phyloP scores from a whole-genome alignment of 2,329 filamentous ascomycete species.

The Penicillium sp. region DNA sequence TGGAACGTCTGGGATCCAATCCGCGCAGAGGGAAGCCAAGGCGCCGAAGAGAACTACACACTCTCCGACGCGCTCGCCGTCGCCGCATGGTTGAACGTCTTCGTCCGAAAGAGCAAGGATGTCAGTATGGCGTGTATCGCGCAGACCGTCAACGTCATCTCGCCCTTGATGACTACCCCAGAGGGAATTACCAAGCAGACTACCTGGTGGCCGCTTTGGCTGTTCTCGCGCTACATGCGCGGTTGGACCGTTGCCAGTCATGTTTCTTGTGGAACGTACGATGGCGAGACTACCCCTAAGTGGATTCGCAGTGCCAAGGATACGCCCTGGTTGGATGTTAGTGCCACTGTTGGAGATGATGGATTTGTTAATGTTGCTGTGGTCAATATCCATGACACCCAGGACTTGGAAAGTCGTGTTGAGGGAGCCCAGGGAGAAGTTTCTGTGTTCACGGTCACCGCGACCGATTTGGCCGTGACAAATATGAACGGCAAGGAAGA shows the following conservation, averaged over 20 bases:
- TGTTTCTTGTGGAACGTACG: slow-evolving; percentile 63
- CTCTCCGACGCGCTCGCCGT: slow-evolving; percentile 76
- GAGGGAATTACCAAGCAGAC: slow-evolving; percentile 67
- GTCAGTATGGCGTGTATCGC: slow-evolving; percentile 78
- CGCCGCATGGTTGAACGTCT: slow-evolving; percentile 72
- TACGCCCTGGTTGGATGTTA: slow-evolving; percentile 59
- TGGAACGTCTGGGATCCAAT: slow-evolving; percentile 82
- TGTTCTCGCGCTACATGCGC: slow-evolving; percentile 72
- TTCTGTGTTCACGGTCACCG: slow-evolving; percentile 63
- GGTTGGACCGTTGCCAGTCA: slow-evolving; percentile 68
- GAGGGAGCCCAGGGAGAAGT: slow-evolving; percentile 56
- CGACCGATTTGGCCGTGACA: slow-evolving; percentile 55
- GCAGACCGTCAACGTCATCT: slow-evolving; percentile 75
- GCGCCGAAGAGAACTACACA: slow-evolving; percentile 72
- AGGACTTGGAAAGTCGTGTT: slow-evolving; percentile 61
- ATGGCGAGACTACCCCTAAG: slow-evolving; percentile 52
- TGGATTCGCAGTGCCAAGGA: slow-evolving; percentile 54
- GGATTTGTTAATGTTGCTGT: slow-evolving; percentile 67
- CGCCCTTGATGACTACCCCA: slow-evolving; percentile 69
- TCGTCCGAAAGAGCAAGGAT: slow-evolving; percentile 68
- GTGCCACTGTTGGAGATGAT: slow-evolving; percentile 47
- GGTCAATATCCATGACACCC: slow-evolving; percentile 67
- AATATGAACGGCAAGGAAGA: slow-evolving; percentile 65
- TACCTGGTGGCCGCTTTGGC: slow-evolving; percentile 71
- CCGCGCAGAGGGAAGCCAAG: slow-evolving; percentile 67